Percentiles rank a stretch among this genome's conserved stretches.
Conservation (phyloP, 768 basidiomycete species). For the Hemileccinum rubropunctum region DNA sequence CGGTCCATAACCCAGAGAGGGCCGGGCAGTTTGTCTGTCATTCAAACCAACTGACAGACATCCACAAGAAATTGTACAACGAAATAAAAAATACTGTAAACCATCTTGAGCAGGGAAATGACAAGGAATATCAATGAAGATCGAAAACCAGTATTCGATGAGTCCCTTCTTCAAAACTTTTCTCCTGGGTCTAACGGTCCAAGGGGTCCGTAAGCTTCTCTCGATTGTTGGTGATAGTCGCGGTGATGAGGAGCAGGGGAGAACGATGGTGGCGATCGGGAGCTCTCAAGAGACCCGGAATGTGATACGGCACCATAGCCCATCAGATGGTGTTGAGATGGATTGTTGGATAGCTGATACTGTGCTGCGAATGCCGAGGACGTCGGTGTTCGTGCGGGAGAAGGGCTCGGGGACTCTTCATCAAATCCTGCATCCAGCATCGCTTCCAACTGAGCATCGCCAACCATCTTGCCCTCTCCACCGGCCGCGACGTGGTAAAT, state of each 20-base stretch:
- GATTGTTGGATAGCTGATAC: slow-evolving; percentile 64
- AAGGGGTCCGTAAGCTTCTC: slow-evolving; percentile 45
- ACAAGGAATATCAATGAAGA: slow-evolving; percentile 16
- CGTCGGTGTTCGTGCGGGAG: slow-evolving; percentile 38
- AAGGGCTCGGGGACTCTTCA: slow-evolving; percentile 46
- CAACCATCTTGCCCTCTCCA: slow-evolving; percentile 44
- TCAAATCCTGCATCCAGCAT: slow-evolving; percentile 94
- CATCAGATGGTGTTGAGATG: slow-evolving; percentile 28
- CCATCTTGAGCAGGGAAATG: neutral
- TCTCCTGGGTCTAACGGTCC: slow-evolving; percentile 62
- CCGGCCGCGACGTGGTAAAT: slow-evolving; percentile 44
- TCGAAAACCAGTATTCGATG: slow-evolving; percentile 27
- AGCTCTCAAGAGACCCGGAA: slow-evolving; percentile 38
- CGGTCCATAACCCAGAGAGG: neutral
- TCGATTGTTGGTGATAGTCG: slow-evolving; percentile 37
- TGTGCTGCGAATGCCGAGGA: slow-evolving; percentile 43
- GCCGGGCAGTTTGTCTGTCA: neutral
- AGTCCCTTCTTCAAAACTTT: slow-evolving; percentile 41
- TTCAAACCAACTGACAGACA: slow-evolving; percentile 2
- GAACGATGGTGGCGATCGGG: slow-evolving; percentile 30
- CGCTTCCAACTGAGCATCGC: slow-evolving; percentile 77
- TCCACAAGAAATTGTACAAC: neutral
- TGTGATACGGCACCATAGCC: slow-evolving; percentile 57
- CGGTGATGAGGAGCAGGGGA: slow-evolving; percentile 29
- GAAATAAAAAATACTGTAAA: neutral